Base-by-base conservation (phyloP, 164 flowering plant species). In the Aristolochia californica region DNA sequence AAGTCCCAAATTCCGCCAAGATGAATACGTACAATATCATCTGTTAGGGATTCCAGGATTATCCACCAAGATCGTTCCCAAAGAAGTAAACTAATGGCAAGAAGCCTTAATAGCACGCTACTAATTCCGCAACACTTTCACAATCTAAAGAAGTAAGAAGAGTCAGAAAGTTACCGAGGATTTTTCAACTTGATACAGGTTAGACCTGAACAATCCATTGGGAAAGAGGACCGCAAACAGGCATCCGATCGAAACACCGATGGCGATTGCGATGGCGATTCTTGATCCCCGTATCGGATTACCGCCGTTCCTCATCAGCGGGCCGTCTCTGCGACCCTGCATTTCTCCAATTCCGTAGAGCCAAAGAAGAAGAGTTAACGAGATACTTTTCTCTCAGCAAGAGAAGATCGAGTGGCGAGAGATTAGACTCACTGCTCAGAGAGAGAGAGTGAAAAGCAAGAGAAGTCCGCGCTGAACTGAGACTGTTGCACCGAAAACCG, bases 161-260 rank as follows among this genome's bases (percentile, higher is more conserved):
- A 59, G 21, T 4, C 18, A n/a, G 2, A 57, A 25, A 40, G 14
- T 18, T 51, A 43, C 20, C 44, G 58, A 53, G 23, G 44, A 27
- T 18, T 23, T 1, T 7, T 4, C 8, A 3, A 10, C 15, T 52
- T 13, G 14, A 1, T 23, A 0, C 30, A 16, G 25, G 17, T 66
- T 53, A 21, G 77, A 45, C 59, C 40, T 53, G 69, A 87, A 77
- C 62, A 91, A 66, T 4, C 95, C 97, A 45, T 77, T 60, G 8
- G 98, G 97, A 27, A 55, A 87, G 13, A 76, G 50, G 61, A 87
- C 77, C 4, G 97, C 98, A 48, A 76, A 79, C 62, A 82, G 61
- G 72, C 85, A 83, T 15, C 98, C 98, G 9, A 83, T 53, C 4
- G 81, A 57, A 52, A 91, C 65, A 10, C 98, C 97, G 50, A 83